These are phyloP conservation scores for Epichloe aotearoae DNA, from an alignment of 2,329 filamentous ascomycete genomes.

Conservation along the genomic window DNA sequence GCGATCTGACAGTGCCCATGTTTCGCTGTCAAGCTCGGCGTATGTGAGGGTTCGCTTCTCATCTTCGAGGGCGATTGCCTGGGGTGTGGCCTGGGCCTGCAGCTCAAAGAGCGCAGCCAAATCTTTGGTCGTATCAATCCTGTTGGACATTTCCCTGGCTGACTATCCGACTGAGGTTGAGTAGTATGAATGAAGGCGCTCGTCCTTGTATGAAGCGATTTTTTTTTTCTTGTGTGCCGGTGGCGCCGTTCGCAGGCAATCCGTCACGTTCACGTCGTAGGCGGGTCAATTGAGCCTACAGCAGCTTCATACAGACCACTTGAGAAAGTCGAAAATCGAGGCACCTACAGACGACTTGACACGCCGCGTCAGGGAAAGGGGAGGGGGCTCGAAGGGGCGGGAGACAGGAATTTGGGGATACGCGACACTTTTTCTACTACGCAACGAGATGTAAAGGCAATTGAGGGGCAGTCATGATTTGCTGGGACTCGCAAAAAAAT, in stretches of 20 bases:
- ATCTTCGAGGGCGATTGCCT: constrained; percentile 61
- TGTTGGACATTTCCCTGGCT: constrained; percentile 36
- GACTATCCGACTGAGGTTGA: background rate
- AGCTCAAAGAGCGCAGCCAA: constrained; percentile 56
- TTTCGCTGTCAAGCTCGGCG: constrained; percentile 54
- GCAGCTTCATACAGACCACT: background rate
- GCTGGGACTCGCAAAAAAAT: background rate
- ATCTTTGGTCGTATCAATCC: constrained; percentile 60
- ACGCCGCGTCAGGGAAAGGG: background rate
- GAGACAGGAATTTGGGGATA: background rate
- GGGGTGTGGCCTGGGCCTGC: constrained; percentile 55
- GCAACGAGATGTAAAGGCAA: too few relatives aligned
- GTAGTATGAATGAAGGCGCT: background rate
- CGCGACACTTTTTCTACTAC: too few relatives aligned
- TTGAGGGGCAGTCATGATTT: too few relatives aligned
- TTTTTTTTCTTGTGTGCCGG: background rate
- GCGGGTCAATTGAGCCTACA: background rate
- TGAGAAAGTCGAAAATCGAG: background rate
- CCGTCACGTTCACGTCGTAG: background rate
- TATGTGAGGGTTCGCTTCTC: constrained; percentile 56
- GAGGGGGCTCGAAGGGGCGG: too few relatives aligned
- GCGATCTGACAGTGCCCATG: constrained; percentile 48
- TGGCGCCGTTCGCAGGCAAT: background rate
- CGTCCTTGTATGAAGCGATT: too few relatives aligned
- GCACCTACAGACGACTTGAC: background rate